A percentile compares a stretch with the other conserved stretches of the same genome.
Evolutionary conservation across 2,329 filamentous ascomycete genomes (phyloP).

Genomic region (Knoxdaviesia capensis): DNA sequence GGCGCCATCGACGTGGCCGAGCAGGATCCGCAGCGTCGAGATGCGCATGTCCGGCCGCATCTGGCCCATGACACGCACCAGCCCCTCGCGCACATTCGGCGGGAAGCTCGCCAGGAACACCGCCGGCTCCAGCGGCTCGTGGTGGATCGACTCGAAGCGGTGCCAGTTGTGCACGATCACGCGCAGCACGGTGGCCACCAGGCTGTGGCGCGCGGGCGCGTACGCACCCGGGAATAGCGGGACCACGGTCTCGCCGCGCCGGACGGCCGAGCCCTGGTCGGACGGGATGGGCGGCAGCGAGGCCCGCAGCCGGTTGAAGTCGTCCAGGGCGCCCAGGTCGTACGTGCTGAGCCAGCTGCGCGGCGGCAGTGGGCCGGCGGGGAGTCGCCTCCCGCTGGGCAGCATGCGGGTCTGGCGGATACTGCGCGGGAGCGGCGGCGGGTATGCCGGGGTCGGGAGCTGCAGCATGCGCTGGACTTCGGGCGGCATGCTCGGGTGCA

Average conservation of each 20-base stretch:
- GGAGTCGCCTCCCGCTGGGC: constrained; percentile 26
- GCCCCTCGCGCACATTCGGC: no score
- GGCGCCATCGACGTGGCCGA: no score
- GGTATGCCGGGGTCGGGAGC: constrained; percentile 26
- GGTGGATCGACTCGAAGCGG: constrained; percentile 2
- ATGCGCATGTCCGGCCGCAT: no score
- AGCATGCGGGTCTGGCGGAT: constrained; percentile 21
- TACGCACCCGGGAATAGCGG: constrained; percentile 17
- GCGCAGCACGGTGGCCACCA: constrained; percentile 30
- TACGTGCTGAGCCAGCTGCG: constrained; percentile 25
- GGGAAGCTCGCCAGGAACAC: no score
- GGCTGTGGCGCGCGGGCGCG: constrained; percentile 22
- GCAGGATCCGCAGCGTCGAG: no score
- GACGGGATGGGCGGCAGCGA: constrained; percentile 3
- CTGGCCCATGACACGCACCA: no score
- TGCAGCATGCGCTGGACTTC: constrained; percentile 37
- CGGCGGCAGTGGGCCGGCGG: constrained; percentile 38
- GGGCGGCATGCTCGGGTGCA: constrained; percentile 30
- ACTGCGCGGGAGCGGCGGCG: constrained; percentile 23
- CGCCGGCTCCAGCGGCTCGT: no score
- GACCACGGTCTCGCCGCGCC: constrained; percentile 12
- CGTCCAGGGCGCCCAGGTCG: neutral
- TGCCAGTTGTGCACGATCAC: constrained; percentile 33
- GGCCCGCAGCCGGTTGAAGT: neutral
- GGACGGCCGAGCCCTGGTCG: constrained; percentile 6